phyloP scores from a whole-genome alignment of 1,284 basidiomycete species.

The Austroboletus niveus region DNA sequence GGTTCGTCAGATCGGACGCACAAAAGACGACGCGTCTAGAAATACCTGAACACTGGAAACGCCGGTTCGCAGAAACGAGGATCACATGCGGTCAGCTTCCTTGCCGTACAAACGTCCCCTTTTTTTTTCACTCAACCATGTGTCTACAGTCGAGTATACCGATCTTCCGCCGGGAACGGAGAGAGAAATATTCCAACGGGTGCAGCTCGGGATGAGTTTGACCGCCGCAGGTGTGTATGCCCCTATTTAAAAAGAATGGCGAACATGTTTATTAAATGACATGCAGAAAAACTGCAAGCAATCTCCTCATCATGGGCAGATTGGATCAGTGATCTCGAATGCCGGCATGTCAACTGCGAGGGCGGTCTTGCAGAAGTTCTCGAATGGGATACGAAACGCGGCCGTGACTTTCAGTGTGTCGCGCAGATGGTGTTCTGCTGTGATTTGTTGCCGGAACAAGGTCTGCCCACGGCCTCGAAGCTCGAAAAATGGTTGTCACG shows the following conservation, averaged over 20 bases:
- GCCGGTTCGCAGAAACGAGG: slow-evolving; percentile 48
- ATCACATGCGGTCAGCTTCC: slow-evolving; percentile 59
- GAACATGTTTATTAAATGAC: background rate
- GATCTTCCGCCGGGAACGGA: slow-evolving; percentile 47
- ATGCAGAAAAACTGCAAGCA: slow-evolving; percentile 67
- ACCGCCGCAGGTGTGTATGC: slow-evolving; percentile 55
- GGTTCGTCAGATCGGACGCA: slow-evolving; percentile 50
- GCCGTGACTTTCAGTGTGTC: slow-evolving; percentile 68
- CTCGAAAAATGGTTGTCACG: slow-evolving; percentile 58
- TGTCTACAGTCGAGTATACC: slow-evolving; percentile 53
- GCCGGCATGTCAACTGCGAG: slow-evolving; percentile 47
- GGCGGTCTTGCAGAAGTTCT: slow-evolving; percentile 52
- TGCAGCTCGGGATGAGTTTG: slow-evolving; percentile 71
- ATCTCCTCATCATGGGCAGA: slow-evolving; percentile 61
- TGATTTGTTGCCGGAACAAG: slow-evolving; percentile 47
- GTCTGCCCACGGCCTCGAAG: slow-evolving; percentile 49
- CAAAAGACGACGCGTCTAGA: slow-evolving; percentile 40
- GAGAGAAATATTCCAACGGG: slow-evolving; percentile 75
- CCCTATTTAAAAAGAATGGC: background rate
- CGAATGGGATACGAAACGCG: slow-evolving; percentile 60
- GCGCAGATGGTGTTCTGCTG: slow-evolving; percentile 65
- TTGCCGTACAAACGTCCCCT: background rate
- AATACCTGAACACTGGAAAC: slow-evolving; percentile 50
- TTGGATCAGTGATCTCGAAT: slow-evolving; percentile 54
- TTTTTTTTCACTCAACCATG: background rate